phyloP scores from a whole-genome alignment of 306 rosid genomes.

The Quercus aquifolioides region DNA sequence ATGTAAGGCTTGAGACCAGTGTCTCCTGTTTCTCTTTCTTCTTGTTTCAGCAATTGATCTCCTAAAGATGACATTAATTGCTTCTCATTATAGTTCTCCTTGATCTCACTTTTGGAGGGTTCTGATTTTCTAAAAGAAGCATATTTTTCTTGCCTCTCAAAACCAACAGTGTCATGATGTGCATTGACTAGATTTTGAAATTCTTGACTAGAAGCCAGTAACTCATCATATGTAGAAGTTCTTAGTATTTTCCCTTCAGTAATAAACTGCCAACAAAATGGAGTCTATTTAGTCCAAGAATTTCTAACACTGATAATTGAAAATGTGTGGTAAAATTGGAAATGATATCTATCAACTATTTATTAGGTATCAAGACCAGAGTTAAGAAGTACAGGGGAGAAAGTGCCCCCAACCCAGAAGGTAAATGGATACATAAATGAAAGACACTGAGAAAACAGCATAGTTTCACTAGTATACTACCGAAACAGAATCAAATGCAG shows the following conservation, averaged over 20 bases:
- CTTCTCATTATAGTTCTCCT: slow-evolving; percentile 4
- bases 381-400: too few species aligned
- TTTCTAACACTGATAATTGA: too few species aligned
- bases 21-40: slow-evolving; percentile 53
- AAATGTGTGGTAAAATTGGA: not conserved
- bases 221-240: slow-evolving; percentile 41
- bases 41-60: slow-evolving; percentile 45
- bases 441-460: not conserved
- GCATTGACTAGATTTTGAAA: slow-evolving; percentile 58
- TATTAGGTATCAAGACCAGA: too few species aligned
- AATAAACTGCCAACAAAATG: slow-evolving; percentile 39
- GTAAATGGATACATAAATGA: too few species aligned
- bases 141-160: slow-evolving; percentile 9
- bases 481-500: slow-evolving; percentile 45
- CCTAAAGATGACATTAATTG: slow-evolving; percentile 1
- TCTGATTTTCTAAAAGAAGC: not conserved
- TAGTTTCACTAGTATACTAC: slow-evolving; percentile 17
- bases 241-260: slow-evolving; percentile 37
- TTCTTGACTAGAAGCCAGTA: slow-evolving; percentile 38
- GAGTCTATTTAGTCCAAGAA: not conserved
- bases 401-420: too few species aligned
- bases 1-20: slow-evolving; percentile 53
- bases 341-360: too few species aligned
- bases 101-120: slow-evolving; percentile 15
- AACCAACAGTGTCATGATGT: slow-evolving; percentile 38